Evolutionary conservation across 768 basidiomycete genomes (phyloP).

Genomic region (Hortiboletus flavorubellus): DNA sequence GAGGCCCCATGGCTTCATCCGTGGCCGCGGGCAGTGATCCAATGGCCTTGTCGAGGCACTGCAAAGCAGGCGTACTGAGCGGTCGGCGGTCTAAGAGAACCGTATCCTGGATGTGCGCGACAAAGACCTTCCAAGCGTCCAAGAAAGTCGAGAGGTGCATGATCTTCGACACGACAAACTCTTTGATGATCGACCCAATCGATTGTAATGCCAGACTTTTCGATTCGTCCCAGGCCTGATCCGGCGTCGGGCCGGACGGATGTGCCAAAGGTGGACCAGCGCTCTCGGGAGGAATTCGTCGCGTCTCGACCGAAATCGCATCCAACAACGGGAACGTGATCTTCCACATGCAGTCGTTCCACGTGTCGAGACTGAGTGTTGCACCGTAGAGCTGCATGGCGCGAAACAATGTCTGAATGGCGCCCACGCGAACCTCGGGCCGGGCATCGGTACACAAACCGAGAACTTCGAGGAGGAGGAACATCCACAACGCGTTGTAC

Average conservation of each 20-base stretch:
- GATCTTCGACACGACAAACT: constrained; percentile 73
- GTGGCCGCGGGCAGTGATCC: constrained; percentile 47
- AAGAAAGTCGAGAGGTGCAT: constrained; percentile 67
- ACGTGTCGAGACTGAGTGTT: constrained; percentile 75
- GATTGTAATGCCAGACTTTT: constrained; percentile 83
- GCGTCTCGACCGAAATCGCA: constrained; percentile 56
- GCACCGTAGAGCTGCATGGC: constrained; percentile 93
- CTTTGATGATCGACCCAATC: constrained; percentile 77
- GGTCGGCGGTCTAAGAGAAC: constrained; percentile 64
- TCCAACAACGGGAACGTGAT: constrained; percentile 86
- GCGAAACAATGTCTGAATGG: constrained; percentile 93
- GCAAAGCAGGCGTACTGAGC: constrained; percentile 80
- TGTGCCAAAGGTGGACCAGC: constrained; percentile 5
- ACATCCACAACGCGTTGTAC: constrained; percentile 93
- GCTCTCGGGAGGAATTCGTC: constrained; percentile 28
- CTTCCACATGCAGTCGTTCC: constrained; percentile 91
- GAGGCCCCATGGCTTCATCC: constrained; percentile 31
- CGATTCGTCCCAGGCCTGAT: constrained; percentile 80
- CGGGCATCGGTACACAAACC: constrained; percentile 78
- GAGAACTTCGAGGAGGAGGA: constrained; percentile 78
- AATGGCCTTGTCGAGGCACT: constrained; percentile 77
- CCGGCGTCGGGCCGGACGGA: constrained; percentile 14
- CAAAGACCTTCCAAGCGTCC: constrained; percentile 72
- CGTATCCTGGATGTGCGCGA: constrained; percentile 65
- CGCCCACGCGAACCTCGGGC: constrained; percentile 87